Conservation (phyloP, 495 filamentous ascomycete genomes). For the Darksidea phi region DNA sequence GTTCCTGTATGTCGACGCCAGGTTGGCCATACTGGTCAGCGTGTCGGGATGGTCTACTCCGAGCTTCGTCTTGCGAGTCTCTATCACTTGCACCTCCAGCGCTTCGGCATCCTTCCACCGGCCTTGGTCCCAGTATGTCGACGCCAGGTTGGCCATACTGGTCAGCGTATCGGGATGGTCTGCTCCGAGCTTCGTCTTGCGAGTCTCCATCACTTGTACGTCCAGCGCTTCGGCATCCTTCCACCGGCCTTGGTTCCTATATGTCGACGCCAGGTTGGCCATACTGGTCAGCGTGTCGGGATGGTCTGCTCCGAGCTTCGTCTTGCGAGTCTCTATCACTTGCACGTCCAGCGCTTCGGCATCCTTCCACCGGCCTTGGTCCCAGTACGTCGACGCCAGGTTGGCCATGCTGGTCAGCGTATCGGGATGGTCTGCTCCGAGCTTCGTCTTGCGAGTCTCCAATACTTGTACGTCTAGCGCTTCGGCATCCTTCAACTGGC, state of each 20-base stretch:
- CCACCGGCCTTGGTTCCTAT: conserved; percentile 2
- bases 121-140: not conserved
- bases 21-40: not conserved
- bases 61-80: not conserved
- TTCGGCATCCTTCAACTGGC: too few relatives aligned
- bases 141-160: not conserved
- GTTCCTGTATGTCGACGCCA: not conserved
- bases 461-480: too few relatives aligned
- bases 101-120: not conserved
- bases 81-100: not conserved
- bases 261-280: not conserved
- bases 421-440: too few relatives aligned
- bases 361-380: not conserved
- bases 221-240: not conserved
- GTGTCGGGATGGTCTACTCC: conserved; percentile 1
- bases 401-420: too few relatives aligned
- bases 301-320: not conserved
- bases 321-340: not conserved
- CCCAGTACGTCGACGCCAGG: too few relatives aligned
- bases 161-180: not conserved
- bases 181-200: not conserved
- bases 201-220: not conserved
- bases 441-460: too few relatives aligned
- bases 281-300: not conserved
- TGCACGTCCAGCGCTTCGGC: not conserved